Conservation (phyloP, 2,329 filamentous ascomycete species). For the Nannizziopsis arthrosporioides region DNA sequence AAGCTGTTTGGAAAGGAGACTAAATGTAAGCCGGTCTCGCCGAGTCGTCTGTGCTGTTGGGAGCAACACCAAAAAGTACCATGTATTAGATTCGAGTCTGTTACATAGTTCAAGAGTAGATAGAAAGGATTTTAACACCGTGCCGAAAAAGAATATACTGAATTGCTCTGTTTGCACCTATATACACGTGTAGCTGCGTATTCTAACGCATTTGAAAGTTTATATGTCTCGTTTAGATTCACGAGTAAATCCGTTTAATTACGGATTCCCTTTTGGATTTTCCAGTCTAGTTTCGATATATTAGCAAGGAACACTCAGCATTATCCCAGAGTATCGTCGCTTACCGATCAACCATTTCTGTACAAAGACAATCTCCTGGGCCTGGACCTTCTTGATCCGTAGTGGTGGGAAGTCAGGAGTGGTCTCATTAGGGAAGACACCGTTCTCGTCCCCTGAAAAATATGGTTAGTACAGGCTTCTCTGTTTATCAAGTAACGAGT, state of each 20-base stretch:
- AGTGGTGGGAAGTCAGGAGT: slow-evolving; percentile 37
- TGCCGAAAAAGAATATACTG: background rate
- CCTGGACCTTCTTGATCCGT: slow-evolving; percentile 38
- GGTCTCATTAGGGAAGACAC: slow-evolving; percentile 42
- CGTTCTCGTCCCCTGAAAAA: slow-evolving; percentile 40
- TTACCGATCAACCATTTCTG: slow-evolving; percentile 38
- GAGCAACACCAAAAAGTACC: background rate
- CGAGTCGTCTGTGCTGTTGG: background rate
- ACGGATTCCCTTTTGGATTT: background rate
- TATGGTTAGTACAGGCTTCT: background rate
- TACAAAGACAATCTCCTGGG: slow-evolving; percentile 37
- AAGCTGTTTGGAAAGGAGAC: slow-evolving; percentile 8
- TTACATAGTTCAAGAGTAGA: too few species aligned
- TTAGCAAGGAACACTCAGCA: background rate
- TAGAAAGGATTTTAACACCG: background rate
- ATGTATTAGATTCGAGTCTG: background rate
- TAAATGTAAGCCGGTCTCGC: background rate
- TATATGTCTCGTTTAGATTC: background rate
- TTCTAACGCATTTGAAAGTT: too few species aligned
- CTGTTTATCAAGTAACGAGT: slow-evolving; percentile 35
- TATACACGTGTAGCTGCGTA: too few species aligned
- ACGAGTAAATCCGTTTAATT: background rate
- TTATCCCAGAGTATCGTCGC: background rate
- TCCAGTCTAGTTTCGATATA: background rate
- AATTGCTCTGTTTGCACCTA: background rate